These are phyloP conservation scores for Pythium rishiriense DNA, from an alignment of 352 stramenopile genomes.

Conservation along the genomic window DNA sequence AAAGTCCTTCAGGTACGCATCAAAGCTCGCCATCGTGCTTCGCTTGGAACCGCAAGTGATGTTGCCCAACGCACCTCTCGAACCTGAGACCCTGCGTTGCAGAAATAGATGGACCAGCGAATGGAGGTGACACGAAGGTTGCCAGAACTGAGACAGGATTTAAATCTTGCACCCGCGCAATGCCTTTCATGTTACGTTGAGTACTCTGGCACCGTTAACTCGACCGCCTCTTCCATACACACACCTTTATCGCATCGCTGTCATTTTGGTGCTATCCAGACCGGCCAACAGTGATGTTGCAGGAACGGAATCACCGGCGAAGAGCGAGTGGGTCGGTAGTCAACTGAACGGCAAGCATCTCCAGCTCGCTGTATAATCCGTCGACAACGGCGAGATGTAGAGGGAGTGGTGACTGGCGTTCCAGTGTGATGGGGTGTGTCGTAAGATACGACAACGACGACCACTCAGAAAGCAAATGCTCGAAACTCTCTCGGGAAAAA, in stretches of 20 bases:
- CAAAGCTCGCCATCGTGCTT: constrained; percentile 36
- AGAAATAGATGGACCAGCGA: constrained; percentile 7
- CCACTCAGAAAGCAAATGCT: constrained; percentile 56
- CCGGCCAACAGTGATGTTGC: neutral
- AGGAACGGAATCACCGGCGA: constrained; percentile 20
- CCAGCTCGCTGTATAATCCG: constrained; percentile 26
- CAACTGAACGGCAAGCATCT: constrained; percentile 25
- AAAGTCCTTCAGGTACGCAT: constrained; percentile 60
- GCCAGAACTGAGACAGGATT: constrained; percentile 8
- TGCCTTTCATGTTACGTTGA: no score
- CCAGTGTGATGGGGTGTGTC: constrained; percentile 63
- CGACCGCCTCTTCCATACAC: constrained; percentile 4
- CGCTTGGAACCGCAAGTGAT: neutral
- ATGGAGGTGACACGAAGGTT: constrained; percentile 4
- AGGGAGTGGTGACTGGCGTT: constrained; percentile 61
- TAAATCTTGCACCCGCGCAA: no score
- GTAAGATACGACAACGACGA: constrained; percentile 72
- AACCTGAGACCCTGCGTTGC: neutral
- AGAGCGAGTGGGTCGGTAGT: constrained; percentile 16
- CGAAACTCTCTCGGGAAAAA: constrained; percentile 14
- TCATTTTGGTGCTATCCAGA: neutral
- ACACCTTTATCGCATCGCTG: neutral
- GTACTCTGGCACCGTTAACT: no score
- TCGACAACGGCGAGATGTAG: constrained; percentile 57
- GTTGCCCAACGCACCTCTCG: neutral